These are phyloP conservation scores for Apiotrichum gracile DNA, from an alignment of 1,284 basidiomycete species.

Conservation along the genomic window DNA sequence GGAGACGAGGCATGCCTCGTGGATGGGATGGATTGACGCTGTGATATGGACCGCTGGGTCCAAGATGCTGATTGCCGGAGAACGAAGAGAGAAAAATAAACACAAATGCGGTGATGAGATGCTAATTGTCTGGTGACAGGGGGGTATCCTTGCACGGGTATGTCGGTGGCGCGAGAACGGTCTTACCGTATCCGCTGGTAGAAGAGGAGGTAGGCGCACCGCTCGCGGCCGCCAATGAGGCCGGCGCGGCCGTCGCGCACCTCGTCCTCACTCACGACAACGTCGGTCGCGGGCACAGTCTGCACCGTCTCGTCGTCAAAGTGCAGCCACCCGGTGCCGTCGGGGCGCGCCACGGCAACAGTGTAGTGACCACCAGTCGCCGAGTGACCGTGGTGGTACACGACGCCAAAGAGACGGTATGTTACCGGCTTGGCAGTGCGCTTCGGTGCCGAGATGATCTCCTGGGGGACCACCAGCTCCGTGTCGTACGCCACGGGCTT, in stretches of 20 bases:
- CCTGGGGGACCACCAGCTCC: constrained; percentile 67
- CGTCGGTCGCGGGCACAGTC: constrained; percentile 68
- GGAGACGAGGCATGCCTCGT: no score
- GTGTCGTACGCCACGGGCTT: constrained; percentile 76
- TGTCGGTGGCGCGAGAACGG: not conserved
- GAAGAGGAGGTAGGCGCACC: constrained; percentile 78
- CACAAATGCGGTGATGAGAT: no score
- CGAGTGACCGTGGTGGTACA: constrained; percentile 90
- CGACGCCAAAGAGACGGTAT: constrained; percentile 82
- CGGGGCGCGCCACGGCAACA: constrained; percentile 75
- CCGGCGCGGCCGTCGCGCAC: constrained; percentile 55
- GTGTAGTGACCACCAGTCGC: constrained; percentile 96
- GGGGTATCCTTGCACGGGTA: not conserved
- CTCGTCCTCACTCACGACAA: constrained; percentile 56
- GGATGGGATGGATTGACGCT: no score
- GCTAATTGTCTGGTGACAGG: no score
- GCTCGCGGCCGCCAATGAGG: constrained; percentile 44
- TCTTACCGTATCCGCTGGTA: constrained; percentile 52
- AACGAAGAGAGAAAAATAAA: no score
- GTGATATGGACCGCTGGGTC: no score
- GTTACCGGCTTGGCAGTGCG: constrained; percentile 52
- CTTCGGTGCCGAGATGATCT: constrained; percentile 61
- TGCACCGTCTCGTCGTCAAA: constrained; percentile 89
- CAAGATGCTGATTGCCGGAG: no score
- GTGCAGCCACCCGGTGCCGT: constrained; percentile 68